Evolutionary conservation across 176 grass and related monocot species (phyloP).

Genomic region (Phoenix dactylifera): DNA sequence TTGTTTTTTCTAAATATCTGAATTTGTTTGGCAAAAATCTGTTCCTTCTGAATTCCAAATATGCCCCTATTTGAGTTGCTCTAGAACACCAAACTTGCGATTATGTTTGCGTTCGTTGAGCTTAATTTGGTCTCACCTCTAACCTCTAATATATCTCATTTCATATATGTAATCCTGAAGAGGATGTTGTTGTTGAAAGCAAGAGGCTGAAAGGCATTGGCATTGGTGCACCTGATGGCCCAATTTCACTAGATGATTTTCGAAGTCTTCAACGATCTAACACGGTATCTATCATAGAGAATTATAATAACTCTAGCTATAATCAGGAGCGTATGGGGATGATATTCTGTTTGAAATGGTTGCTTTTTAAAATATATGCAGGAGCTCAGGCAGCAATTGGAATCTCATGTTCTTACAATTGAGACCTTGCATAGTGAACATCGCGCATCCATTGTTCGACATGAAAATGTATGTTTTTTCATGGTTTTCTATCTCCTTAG

Average conservation of each 20-base stretch:
- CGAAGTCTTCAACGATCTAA: slow-evolving; percentile 88
- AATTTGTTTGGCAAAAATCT: too few species aligned
- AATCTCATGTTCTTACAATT: slow-evolving; percentile 77
- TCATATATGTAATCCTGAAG: slow-evolving; percentile 23
- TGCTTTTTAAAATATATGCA: slow-evolving; percentile 28
- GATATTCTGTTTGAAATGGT: slow-evolving; percentile 5
- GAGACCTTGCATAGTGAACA: slow-evolving; percentile 57
- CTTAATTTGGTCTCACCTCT: background rate
- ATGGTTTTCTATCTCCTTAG: background rate
- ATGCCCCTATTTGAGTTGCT: too few species aligned
- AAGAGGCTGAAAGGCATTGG: slow-evolving; percentile 94
- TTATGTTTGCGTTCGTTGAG: too few species aligned
- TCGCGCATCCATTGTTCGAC: slow-evolving; percentile 30
- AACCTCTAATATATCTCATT: background rate
- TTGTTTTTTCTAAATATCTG: too few species aligned
- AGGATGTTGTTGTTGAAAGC: slow-evolving; percentile 43
- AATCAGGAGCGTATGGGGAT: background rate
- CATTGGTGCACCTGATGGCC: slow-evolving; percentile 88
- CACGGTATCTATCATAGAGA: slow-evolving; percentile 37
- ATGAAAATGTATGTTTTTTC: slow-evolving; percentile 62
- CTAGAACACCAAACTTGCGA: too few species aligned
- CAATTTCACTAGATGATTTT: slow-evolving; percentile 85
- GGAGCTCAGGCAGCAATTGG: slow-evolving; percentile 94
- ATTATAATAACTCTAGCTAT: too few species aligned
- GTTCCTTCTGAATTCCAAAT: too few species aligned